Evolutionary conservation across 2,329 filamentous ascomycete genomes (phyloP).

Genomic region (Apiospora arundinis): DNA sequence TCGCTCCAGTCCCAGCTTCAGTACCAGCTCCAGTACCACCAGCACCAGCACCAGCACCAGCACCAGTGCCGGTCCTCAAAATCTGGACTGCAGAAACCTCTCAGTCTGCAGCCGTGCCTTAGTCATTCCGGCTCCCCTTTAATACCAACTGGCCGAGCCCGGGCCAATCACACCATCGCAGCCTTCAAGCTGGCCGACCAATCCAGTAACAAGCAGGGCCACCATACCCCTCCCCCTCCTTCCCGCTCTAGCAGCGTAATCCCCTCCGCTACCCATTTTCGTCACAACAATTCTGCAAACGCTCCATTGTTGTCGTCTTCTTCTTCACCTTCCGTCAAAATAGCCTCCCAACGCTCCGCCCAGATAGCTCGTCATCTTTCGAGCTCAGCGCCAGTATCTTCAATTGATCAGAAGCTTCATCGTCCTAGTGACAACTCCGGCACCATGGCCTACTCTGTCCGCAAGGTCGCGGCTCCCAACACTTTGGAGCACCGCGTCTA

Average conservation of each 20-base stretch:
- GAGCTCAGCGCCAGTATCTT: conserved; percentile 41
- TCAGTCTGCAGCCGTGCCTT: neutral
- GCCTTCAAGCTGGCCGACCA: conserved; percentile 14
- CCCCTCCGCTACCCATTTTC: conserved; percentile 31
- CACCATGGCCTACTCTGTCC: conserved; percentile 75
- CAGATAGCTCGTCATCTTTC: conserved; percentile 64
- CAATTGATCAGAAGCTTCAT: conserved; percentile 30
- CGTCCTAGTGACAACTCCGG: conserved; percentile 28
- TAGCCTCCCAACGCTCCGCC: conserved; percentile 57
- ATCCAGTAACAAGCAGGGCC: conserved; percentile 14
- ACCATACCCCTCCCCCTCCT: conserved; percentile 30
- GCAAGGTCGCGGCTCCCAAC: conserved; percentile 89
- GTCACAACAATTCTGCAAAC: conserved; percentile 26
- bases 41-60: neutral
- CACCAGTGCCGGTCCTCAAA: neutral
- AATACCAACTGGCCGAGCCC: neutral
- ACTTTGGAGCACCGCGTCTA: conserved; percentile 97
- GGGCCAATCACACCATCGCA: conserved; percentile 25
- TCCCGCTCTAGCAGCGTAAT: conserved; percentile 28
- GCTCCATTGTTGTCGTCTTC: conserved; percentile 22
- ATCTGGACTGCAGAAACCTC: neutral
- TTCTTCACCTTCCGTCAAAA: conserved; percentile 40
- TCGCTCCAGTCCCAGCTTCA: neutral
- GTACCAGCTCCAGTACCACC: neutral
- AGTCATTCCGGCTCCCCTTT: conserved; percentile 11